Evolutionary conservation across 2,329 filamentous ascomycete species (phyloP).

Genomic region (Diplodia mutila): DNA sequence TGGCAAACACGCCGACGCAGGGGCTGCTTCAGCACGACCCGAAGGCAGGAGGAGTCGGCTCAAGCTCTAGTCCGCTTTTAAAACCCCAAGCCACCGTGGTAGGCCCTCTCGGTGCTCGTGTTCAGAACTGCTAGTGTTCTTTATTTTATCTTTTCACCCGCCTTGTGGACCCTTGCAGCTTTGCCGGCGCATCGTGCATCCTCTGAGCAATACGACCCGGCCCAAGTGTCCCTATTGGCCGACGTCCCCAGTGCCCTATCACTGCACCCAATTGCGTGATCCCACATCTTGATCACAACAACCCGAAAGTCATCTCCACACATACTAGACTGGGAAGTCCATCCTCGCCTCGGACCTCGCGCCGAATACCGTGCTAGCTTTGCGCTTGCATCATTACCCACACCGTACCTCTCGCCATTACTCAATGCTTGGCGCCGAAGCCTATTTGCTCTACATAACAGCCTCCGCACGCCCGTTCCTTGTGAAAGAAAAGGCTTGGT

Average conservation of each 20-base stretch:
- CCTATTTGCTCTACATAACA: constrained; percentile 25
- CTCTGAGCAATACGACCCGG: constrained; percentile 8
- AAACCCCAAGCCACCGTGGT: neutral
- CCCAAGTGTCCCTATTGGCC: constrained; percentile 14
- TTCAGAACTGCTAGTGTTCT: neutral
- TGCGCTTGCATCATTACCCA: constrained; percentile 10
- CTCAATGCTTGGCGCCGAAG: constrained; percentile 22
- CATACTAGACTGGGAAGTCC: neutral
- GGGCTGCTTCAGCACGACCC: constrained; percentile 16
- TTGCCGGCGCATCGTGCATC: constrained; percentile 3
- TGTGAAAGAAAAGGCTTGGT: neutral
- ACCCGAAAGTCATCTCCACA: constrained; percentile 6
- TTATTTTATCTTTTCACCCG: constrained; percentile 1
- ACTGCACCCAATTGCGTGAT: constrained; percentile 19
- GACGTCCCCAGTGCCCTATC: neutral
- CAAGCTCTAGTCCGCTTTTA: constrained; percentile 5
- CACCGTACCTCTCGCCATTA: constrained; percentile 15
- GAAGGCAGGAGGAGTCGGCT: constrained; percentile 9
- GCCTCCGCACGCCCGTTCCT: neutral
- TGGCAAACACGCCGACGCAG: constrained; percentile 11
- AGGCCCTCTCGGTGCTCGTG: neutral
- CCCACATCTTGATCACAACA: constrained; percentile 21
- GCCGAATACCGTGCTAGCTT: neutral
- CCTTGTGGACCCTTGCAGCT: constrained; percentile 15
- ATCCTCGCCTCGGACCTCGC: neutral